phyloP scores from a whole-genome alignment of 73 alveolate genomes.

The Paramecium tetraurelia region DNA sequence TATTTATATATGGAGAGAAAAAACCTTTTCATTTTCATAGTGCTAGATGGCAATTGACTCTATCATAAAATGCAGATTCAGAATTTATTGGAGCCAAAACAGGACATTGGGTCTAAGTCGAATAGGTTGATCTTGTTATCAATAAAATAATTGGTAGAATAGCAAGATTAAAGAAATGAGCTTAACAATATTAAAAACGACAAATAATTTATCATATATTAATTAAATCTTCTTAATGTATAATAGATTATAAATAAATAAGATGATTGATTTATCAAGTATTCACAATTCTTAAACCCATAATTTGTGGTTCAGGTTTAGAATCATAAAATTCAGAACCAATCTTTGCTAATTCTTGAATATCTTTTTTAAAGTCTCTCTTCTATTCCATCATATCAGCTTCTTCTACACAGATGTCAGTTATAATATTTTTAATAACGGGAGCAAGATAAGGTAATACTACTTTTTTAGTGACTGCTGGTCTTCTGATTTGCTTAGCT shows the following conservation, averaged over 20 bases:
- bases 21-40: conserved; percentile 56
- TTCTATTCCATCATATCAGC: conserved; percentile 10
- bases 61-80: conserved; percentile 2
- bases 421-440: background rate
- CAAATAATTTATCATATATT: too few relatives aligned
- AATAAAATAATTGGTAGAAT: conserved; percentile 10
- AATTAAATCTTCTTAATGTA: too few relatives aligned
- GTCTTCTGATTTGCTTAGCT: background rate
- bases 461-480: background rate
- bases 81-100: conserved; percentile 20
- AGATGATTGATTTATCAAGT: background rate
- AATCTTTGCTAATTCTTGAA: background rate
- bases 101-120: conserved; percentile 51
- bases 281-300: background rate
- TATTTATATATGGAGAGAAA: conserved; percentile 49
- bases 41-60: conserved; percentile 42
- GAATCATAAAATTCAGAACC: background rate
- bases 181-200: background rate
- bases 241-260: background rate
- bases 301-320: background rate
- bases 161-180: conserved; percentile 5
- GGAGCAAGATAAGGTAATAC: background rate
- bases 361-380: background rate
- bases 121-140: background rate
- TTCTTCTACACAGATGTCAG: conserved; percentile 28